Conservation (phyloP, 2,329 filamentous ascomycete genomes). For the Setomelanomma holmii region DNA sequence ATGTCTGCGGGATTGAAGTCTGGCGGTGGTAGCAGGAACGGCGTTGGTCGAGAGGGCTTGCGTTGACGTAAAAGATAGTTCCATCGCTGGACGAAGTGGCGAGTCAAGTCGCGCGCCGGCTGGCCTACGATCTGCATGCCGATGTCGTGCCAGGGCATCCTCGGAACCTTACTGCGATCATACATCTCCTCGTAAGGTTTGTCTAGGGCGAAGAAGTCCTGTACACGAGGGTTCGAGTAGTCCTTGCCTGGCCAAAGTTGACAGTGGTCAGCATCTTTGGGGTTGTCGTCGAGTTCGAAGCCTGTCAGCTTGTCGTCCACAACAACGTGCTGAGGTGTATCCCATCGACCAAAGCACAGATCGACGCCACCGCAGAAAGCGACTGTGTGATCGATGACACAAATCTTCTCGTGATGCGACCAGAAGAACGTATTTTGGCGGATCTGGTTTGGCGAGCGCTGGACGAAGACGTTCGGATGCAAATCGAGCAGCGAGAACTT, state of each 20-base stretch:
- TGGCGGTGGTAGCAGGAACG: slow-evolving; percentile 90
- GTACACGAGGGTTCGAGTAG: slow-evolving; percentile 94
- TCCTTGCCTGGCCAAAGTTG: slow-evolving; percentile 98
- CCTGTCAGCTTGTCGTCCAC: slow-evolving; percentile 94
- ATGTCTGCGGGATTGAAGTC: slow-evolving; percentile 89
- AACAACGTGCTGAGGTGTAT: slow-evolving; percentile 89
- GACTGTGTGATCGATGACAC: slow-evolving; percentile 92
- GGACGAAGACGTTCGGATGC: slow-evolving; percentile 94
- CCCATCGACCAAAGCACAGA: slow-evolving; percentile 96
- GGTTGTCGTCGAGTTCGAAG: slow-evolving; percentile 75
- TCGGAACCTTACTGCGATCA: slow-evolving; percentile 82
- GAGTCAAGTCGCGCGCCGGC: slow-evolving; percentile 88
- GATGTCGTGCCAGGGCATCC: slow-evolving; percentile 99
- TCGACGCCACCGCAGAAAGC: slow-evolving; percentile 96
- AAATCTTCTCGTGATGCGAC: slow-evolving; percentile 98
- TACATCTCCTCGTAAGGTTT: slow-evolving; percentile 99
- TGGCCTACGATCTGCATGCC: slow-evolving; percentile 98
- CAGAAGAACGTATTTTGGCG: slow-evolving; percentile 99
- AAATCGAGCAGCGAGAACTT: slow-evolving; percentile 95
- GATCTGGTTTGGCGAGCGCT: slow-evolving; percentile 95
- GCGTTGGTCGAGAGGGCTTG: slow-evolving; percentile 90
- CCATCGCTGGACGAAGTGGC: slow-evolving; percentile 98
- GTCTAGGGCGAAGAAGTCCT: slow-evolving; percentile 91
- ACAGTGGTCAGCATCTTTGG: slow-evolving; percentile 90
- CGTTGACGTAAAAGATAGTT: slow-evolving; percentile 94